Evolutionary conservation across 805 yeast genomes (phyloP).

Genomic region (Pichia scutulata): DNA sequence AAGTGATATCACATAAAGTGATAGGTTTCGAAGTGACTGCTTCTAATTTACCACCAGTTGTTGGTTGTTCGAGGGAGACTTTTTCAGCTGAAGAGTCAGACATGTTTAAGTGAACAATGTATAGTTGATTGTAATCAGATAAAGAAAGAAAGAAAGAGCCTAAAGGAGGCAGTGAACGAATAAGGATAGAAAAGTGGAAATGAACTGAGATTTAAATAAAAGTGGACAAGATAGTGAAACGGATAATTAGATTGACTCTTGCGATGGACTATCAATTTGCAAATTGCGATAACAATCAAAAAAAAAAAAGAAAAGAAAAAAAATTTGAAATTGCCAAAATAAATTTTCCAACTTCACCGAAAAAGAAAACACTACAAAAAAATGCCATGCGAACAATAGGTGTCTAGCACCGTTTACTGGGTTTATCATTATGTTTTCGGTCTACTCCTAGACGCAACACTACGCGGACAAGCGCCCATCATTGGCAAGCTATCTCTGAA

Average conservation of each 20-base stretch:
- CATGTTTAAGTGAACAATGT: not conserved
- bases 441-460: too few species aligned
- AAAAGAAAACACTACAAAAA: too few species aligned
- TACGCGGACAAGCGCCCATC: too few species aligned
- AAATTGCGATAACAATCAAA: not conserved
- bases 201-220: not conserved
- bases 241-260: not conserved
- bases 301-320: not conserved
- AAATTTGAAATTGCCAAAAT: not conserved
- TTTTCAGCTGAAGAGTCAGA: slow-evolving; percentile 6
- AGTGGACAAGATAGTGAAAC: not conserved
- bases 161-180: not conserved
- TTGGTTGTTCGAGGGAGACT: slow-evolving; percentile 11
- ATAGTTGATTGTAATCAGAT: not conserved
- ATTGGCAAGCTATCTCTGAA: too few species aligned
- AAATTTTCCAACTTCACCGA: too few species aligned
- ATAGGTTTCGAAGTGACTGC: slow-evolving; percentile 18
- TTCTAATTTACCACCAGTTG: not conserved
- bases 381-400: too few species aligned
- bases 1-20: slow-evolving; percentile 18
- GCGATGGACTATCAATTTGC: not conserved
- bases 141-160: not conserved
- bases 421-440: too few species aligned
- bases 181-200: not conserved
- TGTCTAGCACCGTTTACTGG: too few species aligned